phyloP scores from a whole-genome alignment of 2,329 filamentous ascomycete species.

The Exophiala oligosperma region DNA sequence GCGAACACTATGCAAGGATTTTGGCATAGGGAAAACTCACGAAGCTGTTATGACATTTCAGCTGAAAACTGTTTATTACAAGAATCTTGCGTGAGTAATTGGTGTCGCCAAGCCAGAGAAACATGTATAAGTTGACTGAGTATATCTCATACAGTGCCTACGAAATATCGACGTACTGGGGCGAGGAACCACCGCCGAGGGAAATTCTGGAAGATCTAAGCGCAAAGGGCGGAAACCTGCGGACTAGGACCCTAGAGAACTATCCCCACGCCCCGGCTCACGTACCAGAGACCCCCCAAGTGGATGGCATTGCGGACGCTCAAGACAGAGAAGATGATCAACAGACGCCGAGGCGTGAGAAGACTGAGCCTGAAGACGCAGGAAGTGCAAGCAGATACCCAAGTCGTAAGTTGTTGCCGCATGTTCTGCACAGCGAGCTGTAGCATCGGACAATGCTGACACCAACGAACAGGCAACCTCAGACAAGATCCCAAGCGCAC shows the following conservation, averaged over 20 bases:
- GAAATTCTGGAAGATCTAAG: slow-evolving; percentile 80
- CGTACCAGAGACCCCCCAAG: slow-evolving; percentile 4
- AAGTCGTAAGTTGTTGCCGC: slow-evolving; percentile 14
- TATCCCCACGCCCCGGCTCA: slow-evolving; percentile 55
- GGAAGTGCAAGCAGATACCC: slow-evolving; percentile 42
- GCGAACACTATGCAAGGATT: slow-evolving; percentile 74
- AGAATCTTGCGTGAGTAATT: slow-evolving; percentile 66
- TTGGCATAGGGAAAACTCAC: slow-evolving; percentile 72
- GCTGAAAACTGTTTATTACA: slow-evolving; percentile 86
- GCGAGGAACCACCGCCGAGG: slow-evolving; percentile 79
- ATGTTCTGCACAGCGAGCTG: background rate
- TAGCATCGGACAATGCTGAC: slow-evolving; percentile 3
- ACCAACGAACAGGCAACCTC: slow-evolving; percentile 40
- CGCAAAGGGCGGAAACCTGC: slow-evolving; percentile 77
- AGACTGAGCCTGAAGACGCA: slow-evolving; percentile 50
- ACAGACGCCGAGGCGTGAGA: slow-evolving; percentile 53
- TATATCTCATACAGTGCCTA: slow-evolving; percentile 57
- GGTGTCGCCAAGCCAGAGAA: background rate
- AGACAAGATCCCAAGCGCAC: slow-evolving; percentile 82
- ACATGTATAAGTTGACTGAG: background rate
- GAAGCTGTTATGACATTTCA: slow-evolving; percentile 82
- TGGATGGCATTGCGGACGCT: slow-evolving; percentile 36
- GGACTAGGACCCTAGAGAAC: slow-evolving; percentile 77
- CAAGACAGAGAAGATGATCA: slow-evolving; percentile 41
- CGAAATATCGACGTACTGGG: slow-evolving; percentile 76